Evolutionary conservation across 345 rosid species (phyloP), one percentile per base, ranked within the genome.

Genomic region (Turnera subulata): DNA sequence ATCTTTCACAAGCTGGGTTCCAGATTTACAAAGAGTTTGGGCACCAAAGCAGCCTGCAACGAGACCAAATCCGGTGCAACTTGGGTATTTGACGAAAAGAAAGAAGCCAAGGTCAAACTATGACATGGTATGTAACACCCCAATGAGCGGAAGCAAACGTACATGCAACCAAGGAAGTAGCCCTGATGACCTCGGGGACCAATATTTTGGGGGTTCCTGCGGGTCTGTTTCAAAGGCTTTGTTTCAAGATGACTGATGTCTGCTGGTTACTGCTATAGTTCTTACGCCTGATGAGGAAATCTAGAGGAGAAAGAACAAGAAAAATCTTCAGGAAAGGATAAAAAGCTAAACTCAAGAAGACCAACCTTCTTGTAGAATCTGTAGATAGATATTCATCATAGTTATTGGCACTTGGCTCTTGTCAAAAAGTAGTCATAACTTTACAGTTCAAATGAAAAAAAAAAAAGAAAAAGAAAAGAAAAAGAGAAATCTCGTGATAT

Each of bases 21-120:
- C 96, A 16, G 91, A 93, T 75, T 78, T 93, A 62, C 89, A 76
- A 69, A 78, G 89, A 74, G 96, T 93, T 47, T 93, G 97, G 96
- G 96, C 90, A 24, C 92, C 97, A 19, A 89, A 85, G 77, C 88
- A 79, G 60, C 61, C n/a, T n/a, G n/a, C 80, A 6, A 51, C 7
- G 61, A 81, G 77, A 56, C 32, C 21, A 11, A 78, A 65, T 70
- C 44, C 71, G 5, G 71, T 75, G 55, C 47, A 53, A 62, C 48
- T 53, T 18, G 46, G 62, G 57, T 86, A 80, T 79, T 67, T 59
- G 9, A 58, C 81, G 4, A 87, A 76, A 70, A 80, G 85, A 64
- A 85, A 79, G 53, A 80, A 68, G 16, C 59, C 33, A 20, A 78
- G 78, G 20, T 69, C 55, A 47, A 77, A 66, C 22, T 72, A 66